phyloP scores from a whole-genome alignment of 1,139 yeast species.

The Lodderomyces orthopsilosis region DNA sequence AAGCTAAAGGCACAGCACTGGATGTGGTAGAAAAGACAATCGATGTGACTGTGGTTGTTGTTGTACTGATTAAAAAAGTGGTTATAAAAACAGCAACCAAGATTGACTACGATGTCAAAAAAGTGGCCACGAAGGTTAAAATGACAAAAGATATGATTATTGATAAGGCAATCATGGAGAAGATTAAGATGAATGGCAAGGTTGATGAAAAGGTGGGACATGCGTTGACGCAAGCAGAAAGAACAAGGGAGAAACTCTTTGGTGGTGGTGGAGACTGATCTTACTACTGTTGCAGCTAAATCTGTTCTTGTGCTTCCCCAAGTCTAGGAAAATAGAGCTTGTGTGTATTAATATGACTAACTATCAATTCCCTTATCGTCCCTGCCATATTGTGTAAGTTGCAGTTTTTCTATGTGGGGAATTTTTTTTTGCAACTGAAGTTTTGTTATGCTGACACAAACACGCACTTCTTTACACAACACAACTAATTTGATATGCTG shows the following conservation, averaged over 20 bases:
- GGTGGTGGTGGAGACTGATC: not conserved
- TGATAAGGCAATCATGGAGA: not conserved
- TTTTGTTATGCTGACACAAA: too few species aligned
- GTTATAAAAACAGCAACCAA: not conserved
- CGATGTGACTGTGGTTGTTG: constrained; percentile 1
- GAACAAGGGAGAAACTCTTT: not conserved
- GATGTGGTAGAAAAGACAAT: not conserved
- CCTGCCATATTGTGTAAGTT: too few species aligned
- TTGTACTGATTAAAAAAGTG: constrained; percentile 3
- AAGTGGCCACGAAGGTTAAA: not conserved
- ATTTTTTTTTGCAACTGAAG: too few species aligned
- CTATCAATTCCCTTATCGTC: too few species aligned
- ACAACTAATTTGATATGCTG: not conserved
- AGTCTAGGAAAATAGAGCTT: too few species aligned
- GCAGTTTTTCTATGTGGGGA: too few species aligned
- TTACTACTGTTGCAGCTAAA: too few species aligned
- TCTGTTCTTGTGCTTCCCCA: too few species aligned
- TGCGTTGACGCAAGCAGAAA: not conserved
- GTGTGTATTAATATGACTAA: too few species aligned
- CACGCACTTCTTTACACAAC: too few species aligned
- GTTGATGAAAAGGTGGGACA: not conserved
- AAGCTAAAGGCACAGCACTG: not conserved
- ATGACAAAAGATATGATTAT: not conserved
- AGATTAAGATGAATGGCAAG: not conserved
- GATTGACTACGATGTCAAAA: not conserved